Evolutionary conservation across 345 rosid genomes (phyloP), one percentile per base, ranked within the genome.

Genomic region (Iberis pinnata): DNA sequence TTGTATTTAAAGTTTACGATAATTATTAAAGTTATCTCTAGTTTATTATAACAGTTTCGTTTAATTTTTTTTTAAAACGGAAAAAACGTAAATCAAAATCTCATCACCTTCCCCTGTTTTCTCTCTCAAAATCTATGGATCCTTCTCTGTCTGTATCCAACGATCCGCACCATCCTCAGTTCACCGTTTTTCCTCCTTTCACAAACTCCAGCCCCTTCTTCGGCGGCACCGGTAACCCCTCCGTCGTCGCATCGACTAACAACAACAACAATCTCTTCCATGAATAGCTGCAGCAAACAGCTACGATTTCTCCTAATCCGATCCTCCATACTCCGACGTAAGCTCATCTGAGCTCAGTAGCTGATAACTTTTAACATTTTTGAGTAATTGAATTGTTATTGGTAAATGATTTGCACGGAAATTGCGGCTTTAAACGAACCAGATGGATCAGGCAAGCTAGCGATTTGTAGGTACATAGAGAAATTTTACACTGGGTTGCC

Each of bases 391-490:
- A 12, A 32, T 15, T 53, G 7, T 17, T 20, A 6, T 18, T 46
- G n/a, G 51, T 29, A 89, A 95, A 88, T 92, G 94, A 85, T 92
- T 31, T 65, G 44, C 8, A 68, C 78, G 17, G 98, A 97, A 51
- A 83, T 92, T 33, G 53, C 75, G 32, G 83, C 86, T 36, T 67
- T 85, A 65, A 88, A 78, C 36, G 95, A 85, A 50, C 66, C 60
- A 12, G 79, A 82, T 10, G 98, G 97, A 9, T 92, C 97, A 49
- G 88, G 95, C 65, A 88, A 75, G 78, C 67, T 75, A 56, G 88
- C 95, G 0, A 92, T 92, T 36, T 68, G 83, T 4, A 85, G 83
- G 74, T 85, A 76, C 69, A 83, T 88, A 27, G 86, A 81, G 67
- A 57, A 61, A 61, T 61, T 31, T 10, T 80, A 76, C 76, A 13